Base-by-base conservation (phyloP, 1,139 yeast species). In the Arxiozyma heterogenica region DNA sequence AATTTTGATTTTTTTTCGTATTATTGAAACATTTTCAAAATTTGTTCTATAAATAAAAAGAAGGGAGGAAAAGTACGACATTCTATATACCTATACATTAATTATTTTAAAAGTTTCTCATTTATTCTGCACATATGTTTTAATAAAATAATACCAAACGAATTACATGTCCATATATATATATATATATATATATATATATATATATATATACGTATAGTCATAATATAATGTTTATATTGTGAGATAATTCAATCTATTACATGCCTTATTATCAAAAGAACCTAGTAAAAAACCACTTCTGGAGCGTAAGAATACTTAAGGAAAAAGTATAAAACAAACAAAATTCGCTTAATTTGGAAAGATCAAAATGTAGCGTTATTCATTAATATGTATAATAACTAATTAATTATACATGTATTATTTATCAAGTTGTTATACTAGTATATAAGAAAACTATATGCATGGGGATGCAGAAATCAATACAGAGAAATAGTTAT, bases 291-390 rank as follows among this genome's bases (percentile, higher is more conserved):
- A 8, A 34, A 34, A 34, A 6, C 6, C 39, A 4, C 6, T 34
- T 8, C 2, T 34, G 39, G 15, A 34, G 8, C n/a, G n/a, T 34
- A 34, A 34, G n/a, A 34, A 6, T 34, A 15, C 15, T 12, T 34
- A 34, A 34, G 15, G n/a, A 34, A n/a, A 15, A 6, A 15, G n/a
- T 6, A 34, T n/a, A 15, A 34, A 30, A 30, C 15, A 9, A 8
- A 30, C 3, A 30, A 12, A 30, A 30, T 12, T 9, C 15, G 11
- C 11, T 34, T 12, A 6, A 34, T 18, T 41, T 41, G 25, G 42
- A 49, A 49, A 49, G 51, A 49, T 21, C 49, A 46, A 46, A 46
- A 46, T 6, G 39, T 34, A 34, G 38, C 27, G 30, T 27, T n/a
- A 46, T 27, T 46, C 49, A 34, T 46, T 46, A 46, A 46, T 21